Evolutionary conservation across 2,329 filamentous ascomycete species (phyloP).

Genomic region (Aspergillus persii): DNA sequence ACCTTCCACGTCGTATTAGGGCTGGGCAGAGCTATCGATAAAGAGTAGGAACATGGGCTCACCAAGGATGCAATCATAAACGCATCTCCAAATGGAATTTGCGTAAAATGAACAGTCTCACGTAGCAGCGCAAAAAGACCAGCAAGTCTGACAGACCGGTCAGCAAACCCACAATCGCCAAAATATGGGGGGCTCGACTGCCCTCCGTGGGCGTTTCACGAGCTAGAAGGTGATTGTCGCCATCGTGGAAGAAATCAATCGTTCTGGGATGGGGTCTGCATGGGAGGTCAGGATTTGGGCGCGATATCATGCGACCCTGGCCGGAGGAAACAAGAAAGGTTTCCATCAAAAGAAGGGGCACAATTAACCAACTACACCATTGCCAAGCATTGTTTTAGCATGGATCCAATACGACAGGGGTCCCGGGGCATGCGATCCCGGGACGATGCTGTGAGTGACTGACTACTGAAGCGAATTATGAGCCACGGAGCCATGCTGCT

Average conservation of each 20-base stretch:
- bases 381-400: neutral
- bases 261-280: neutral
- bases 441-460: neutral
- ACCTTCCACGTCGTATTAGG: neutral
- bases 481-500: neutral
- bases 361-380: neutral
- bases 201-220: neutral
- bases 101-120: conserved; percentile 48
- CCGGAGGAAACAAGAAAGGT: neutral
- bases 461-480: neutral
- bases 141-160: conserved; percentile 38
- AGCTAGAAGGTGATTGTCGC: neutral
- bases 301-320: neutral
- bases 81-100: conserved; percentile 51
- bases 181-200: conserved; percentile 24
- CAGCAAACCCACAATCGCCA: conserved; percentile 42
- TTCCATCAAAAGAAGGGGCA: neutral
- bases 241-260: neutral
- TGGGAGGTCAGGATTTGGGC: neutral
- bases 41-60: neutral
- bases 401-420: neutral
- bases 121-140: conserved; percentile 47
- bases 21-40: neutral
- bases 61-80: neutral
- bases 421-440: neutral